Conservation (phyloP, 140 eudicot genomes). For the Senecio squalidus region DNA sequence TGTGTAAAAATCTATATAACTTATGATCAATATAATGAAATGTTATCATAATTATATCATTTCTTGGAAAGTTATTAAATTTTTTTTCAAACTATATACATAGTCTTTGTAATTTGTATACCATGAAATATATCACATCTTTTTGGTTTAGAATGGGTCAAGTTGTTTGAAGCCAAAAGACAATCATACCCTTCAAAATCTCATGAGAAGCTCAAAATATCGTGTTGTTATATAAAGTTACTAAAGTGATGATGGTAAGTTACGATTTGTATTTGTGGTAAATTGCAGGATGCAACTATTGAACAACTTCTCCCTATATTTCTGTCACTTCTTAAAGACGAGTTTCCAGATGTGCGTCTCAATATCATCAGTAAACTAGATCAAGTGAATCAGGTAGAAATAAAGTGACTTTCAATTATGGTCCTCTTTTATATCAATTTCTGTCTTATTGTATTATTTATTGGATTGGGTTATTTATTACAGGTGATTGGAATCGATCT, state of each 20-base stretch:
- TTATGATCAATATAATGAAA: too few relatives aligned
- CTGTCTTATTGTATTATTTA: background rate
- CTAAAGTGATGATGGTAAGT: background rate
- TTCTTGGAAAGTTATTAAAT: too few relatives aligned
- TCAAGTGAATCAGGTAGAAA: constrained; percentile 92
- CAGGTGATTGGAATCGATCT: constrained; percentile 99
- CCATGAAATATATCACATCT: too few relatives aligned
- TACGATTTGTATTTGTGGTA: background rate
- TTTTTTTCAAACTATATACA: too few relatives aligned
- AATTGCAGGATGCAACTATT: constrained; percentile 90
- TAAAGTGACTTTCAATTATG: background rate
- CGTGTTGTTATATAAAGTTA: background rate
- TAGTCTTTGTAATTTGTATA: too few relatives aligned
- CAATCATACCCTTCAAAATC: too few relatives aligned
- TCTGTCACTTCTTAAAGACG: constrained; percentile 89
- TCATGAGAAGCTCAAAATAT: too few relatives aligned
- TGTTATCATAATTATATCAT: too few relatives aligned
- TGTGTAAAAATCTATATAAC: too few relatives aligned
- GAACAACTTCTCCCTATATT: constrained; percentile 98
- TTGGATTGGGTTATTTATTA: constrained; percentile 14
- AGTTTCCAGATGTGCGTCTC: constrained; percentile 98
- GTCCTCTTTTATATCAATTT: background rate
- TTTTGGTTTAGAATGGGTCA: too few relatives aligned
- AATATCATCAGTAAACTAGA: constrained; percentile 97
- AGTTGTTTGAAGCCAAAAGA: too few relatives aligned